Evolutionary conservation across 495 filamentous ascomycete species (phyloP), one percentile per base, ranked within the genome.

Genomic region (Rostrohypoxylon terebratum): DNA sequence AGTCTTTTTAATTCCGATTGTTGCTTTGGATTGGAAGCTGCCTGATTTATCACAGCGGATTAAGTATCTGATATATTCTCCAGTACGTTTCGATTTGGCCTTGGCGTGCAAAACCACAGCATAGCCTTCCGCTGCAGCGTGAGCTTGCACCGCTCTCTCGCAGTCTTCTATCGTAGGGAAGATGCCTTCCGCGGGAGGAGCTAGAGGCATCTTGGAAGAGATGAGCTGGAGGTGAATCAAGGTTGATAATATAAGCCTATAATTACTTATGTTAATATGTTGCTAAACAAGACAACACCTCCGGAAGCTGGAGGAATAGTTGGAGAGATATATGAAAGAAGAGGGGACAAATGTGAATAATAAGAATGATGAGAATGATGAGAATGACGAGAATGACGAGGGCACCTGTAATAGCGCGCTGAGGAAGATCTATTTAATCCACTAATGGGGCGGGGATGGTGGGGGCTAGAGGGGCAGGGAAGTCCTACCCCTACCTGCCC

Each of bases 31-130:
- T 21, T 76, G 72, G 57, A 77, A 78, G 38, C 50, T 74, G 2
- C 76, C 76, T 0, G 76, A 76, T 36, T 74, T 78, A 61, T 78
- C 76, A 59, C 76, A 78, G 21, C 73, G 73, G 44, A 78, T 76
- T n/a, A 74, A 50, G 33, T 76, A 74, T 68, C 76, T 75, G 48
- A 73, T 73, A 33, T 78, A 78, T 36, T 72, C 65, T 1, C 76
- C 76, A 20, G 76, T 74, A 34, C 69, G 64, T 51, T 74, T 76
- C 4, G 62, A 70, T 33, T 78, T 78, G 48, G 73, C 68, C 11
- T 78, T 75, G n/a, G 68, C 65, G 59, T 74, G 69, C 59, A 73
- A 65, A 10, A 74, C 72, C 23, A 78, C 66, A 34, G 76, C 76
- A 25, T 74, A 78, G 54, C 76, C 76, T 63, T 78, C 71, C 36